Base-by-base conservation (phyloP, 2,329 filamentous ascomycete genomes). In the Furcasterigmium sp. region DNA sequence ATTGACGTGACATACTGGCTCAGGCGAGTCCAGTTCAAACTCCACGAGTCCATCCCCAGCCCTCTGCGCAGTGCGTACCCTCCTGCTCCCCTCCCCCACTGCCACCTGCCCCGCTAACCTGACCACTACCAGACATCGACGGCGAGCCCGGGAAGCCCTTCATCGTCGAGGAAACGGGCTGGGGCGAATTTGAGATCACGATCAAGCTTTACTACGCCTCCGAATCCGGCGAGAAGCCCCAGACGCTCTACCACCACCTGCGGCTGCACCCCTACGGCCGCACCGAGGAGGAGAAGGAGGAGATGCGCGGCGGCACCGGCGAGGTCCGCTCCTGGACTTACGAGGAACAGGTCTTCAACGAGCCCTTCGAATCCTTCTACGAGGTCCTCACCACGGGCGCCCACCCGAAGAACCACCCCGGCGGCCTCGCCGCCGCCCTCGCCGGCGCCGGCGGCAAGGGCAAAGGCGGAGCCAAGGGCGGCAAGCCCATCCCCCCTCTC, bases 121-220 rank as follows among this genome's bases (percentile, higher is more conserved):
- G 26, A 23, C 29, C 28, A 26, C 21, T 30, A 13, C 11, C 37
- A 78, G 74, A 85, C 61, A 74, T 93, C 57, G 91, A 95, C 57
- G 79, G 80, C 47, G 79, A 87, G 40, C 66, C 69, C 1, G 72
- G 73, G n/a, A 75, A 78, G 49, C 58, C 90, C 10, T 98, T 96
- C 57, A 74, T 88, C 57, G 85, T 97, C 48, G 80, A 81, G 49
- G 93, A 97, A 65, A 97, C 93, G 0, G 93, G 93, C 39, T 98
- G 94, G 87, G 93, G 93, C 57, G 93, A 96, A 68, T 98, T 98
- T 69, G 89, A 93, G 62, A 94, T 98, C 57, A 87, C 91, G 50
- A 85, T 98, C 60, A 90, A 95, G 60, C 76, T 98, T 36, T 95
- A 95, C 70, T 98, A 96, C 66, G 82, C 87, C 44, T 82, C 86